Evolutionary conservation across 176 grass and related monocot species (phyloP).

Genomic region (Cenchrus purpureus): DNA sequence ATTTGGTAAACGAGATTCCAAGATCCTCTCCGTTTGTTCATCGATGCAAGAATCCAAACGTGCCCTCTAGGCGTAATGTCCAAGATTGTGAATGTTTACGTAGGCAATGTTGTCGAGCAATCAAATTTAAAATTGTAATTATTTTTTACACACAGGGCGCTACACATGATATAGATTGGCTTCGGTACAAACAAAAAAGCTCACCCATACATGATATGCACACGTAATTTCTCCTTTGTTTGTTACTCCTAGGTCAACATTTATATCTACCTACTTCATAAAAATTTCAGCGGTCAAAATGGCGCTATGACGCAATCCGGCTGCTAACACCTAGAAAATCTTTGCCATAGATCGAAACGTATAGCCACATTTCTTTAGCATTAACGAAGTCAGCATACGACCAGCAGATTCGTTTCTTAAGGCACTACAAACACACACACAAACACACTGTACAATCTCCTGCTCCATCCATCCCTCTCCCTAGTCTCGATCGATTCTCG

Average conservation of each 20-base stretch:
- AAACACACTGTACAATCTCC: not conserved
- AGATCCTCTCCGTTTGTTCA: no score
- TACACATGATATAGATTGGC: not conserved
- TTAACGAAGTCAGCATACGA: no score
- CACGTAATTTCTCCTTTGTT: not conserved
- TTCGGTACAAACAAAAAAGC: not conserved
- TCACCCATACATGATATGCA: not conserved
- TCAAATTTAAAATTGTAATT: not conserved
- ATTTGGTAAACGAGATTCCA: no score
- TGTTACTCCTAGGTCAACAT: not conserved
- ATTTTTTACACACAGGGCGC: not conserved
- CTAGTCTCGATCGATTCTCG: rapidly evolving
- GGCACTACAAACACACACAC: not conserved
- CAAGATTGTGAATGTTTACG: no score
- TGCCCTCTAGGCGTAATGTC: no score
- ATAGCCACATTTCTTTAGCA: no score
- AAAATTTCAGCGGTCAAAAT: not conserved
- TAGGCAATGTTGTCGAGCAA: no score
- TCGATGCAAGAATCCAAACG: no score
- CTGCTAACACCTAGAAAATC: no score
- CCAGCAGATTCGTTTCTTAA: no score
- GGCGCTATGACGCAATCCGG: not conserved
- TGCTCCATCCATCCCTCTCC: not conserved
- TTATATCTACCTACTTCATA: not conserved
- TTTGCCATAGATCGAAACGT: no score